These are phyloP conservation scores for Flaveria bidentis DNA, from an alignment of 129 eudicot genomes.

Conservation along the genomic window DNA sequence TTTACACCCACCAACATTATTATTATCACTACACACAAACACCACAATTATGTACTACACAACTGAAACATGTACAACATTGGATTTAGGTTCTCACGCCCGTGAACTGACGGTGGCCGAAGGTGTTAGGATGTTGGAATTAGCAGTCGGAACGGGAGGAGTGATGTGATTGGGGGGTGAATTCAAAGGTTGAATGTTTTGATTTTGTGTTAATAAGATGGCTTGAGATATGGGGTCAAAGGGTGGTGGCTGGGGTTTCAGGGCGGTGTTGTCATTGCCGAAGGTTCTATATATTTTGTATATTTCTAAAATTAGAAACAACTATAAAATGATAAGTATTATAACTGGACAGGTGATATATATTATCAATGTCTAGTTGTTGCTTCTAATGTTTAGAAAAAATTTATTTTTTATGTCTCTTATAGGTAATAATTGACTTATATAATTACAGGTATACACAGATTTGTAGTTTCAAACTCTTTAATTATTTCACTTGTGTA, in stretches of 20 bases:
- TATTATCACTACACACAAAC: not conserved
- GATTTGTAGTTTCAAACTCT: no score
- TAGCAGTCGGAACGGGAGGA: conserved; percentile 13
- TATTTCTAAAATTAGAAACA: no score
- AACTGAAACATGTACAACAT: conserved; percentile 66
- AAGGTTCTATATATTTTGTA: no score
- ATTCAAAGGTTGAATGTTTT: conserved; percentile 16
- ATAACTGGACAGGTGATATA: no score
- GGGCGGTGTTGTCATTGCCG: not conserved
- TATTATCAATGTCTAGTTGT: no score
- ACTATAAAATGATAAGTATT: no score
- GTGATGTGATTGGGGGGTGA: conserved; percentile 39
- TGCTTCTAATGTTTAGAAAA: no score
- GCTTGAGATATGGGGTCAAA: conserved; percentile 25
- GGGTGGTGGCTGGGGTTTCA: conserved; percentile 26
- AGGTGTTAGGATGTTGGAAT: conserved; percentile 26
- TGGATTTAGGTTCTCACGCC: conserved; percentile 40
- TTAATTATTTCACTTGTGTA: no score
- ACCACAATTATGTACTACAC: not conserved
- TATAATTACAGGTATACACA: no score
- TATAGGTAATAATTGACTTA: no score
- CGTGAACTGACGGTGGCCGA: conserved; percentile 29
- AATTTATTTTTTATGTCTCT: no score
- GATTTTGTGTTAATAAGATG: conserved; percentile 17
- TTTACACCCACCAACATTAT: not conserved